Evolutionary conservation across 371 early-diverging fungal genomes (phyloP), one percentile per base, ranked within the genome.

Genomic region (Mucor piriformis): DNA sequence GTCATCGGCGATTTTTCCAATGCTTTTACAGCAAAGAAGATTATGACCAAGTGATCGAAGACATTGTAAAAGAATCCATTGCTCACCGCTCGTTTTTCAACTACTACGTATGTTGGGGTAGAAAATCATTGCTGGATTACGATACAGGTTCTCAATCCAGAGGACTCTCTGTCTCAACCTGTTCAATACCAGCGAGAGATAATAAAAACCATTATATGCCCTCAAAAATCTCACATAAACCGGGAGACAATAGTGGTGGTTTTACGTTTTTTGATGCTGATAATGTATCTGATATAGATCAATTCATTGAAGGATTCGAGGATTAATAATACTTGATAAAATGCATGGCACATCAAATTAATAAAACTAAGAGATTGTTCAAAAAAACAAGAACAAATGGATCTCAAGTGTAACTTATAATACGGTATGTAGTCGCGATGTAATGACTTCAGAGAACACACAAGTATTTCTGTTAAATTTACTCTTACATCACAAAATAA

Each of bases 31-130:
- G 16, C 3, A 40, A 54, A 54, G 13, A 2, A 3, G 34, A 51
- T 23, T 56, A 48, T 34, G 47, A 57, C 4, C 52, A 4, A 27
- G 34, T 46, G 11, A 34, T 56, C 12, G 38, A 60, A 35, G 44
- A 50, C 1, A 55, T 54, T 15, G 37, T 67, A n/a, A 29, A 57
- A 2, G 71, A 77, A 33, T 50, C 46, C 34, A 54, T 61, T n/a
- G 32, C 44, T 2, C 67, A 67, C 23, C 62, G 57, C 4, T 70
- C 77, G 3, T 74, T 52, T 43, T 55, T 64, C 16, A 63, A 72
- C 20, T 76, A 74, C 54, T 63, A 72, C 33, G 57, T 67, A 52
- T 63, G 64, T 16, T 76, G 80, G 80, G 76, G 66, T 3, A 59
- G 80, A 34, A 79, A 72, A 33, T 61, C 72, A 11, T 44, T 74